A percentile compares a stretch with the other conserved stretches of the same genome.
Conservation (phyloP, 805 yeast genomes). For the Starmerella vaccinii region DNA sequence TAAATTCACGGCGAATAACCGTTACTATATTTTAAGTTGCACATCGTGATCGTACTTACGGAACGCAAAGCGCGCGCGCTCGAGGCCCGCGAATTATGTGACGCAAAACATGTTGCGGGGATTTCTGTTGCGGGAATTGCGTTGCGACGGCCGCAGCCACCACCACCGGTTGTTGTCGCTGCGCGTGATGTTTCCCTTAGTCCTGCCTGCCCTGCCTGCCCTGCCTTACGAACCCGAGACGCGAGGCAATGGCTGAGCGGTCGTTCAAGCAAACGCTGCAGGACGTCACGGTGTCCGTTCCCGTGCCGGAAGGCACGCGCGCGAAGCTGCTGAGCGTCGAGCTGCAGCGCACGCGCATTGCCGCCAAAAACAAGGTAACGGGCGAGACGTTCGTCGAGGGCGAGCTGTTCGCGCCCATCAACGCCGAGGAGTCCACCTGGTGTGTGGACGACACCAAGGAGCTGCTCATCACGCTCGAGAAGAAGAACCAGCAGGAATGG, state of each 20-base stretch:
- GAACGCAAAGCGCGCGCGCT: no score
- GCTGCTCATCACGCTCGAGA: slow-evolving; percentile 33
- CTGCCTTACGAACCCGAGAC: background rate
- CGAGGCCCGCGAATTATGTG: no score
- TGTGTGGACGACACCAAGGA: slow-evolving; percentile 34
- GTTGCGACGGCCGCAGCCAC: no score
- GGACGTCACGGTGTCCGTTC: slow-evolving; percentile 34
- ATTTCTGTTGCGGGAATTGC: no score
- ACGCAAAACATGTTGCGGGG: no score
- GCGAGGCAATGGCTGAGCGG: slow-evolving; percentile 11
- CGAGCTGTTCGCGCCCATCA: slow-evolving; percentile 30
- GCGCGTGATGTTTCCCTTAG: slow-evolving; percentile 1
- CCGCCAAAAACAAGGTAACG: slow-evolving; percentile 24
- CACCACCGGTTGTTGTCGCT: no score
- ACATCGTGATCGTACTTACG: no score
- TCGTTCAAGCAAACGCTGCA: slow-evolving; percentile 36
- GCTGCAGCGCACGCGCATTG: slow-evolving; percentile 23
- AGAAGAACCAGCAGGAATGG: slow-evolving; percentile 35
- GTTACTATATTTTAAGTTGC: no score
- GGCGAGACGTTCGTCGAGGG: slow-evolving; percentile 29
- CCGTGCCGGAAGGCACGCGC: slow-evolving; percentile 30
- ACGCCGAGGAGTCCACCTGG: slow-evolving; percentile 36
- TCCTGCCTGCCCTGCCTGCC: background rate
- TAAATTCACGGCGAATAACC: no score
- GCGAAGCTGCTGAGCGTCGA: slow-evolving; percentile 32